Evolutionary conservation across 2,329 filamentous ascomycete species (phyloP).

Genomic region (Cladosporium sp.): DNA sequence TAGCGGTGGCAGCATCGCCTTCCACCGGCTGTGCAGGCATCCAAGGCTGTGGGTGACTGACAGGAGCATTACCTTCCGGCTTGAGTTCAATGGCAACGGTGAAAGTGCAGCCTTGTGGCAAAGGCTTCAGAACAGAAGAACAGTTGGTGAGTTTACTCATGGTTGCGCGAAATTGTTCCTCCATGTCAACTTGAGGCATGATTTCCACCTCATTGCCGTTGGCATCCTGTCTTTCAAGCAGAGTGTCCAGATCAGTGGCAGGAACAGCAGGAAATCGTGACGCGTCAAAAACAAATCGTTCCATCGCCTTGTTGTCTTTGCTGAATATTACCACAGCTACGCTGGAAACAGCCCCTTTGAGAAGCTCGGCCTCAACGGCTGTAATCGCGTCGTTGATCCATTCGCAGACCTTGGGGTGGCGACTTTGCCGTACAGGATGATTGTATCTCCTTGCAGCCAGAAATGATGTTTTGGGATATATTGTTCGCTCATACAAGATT

Average conservation of each 20-base stretch:
- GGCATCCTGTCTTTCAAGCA: constrained; percentile 40
- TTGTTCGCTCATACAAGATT: constrained; percentile 73
- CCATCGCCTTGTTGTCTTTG: constrained; percentile 50
- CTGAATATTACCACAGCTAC: constrained; percentile 56
- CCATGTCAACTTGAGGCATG: constrained; percentile 50
- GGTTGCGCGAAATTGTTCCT: constrained; percentile 68
- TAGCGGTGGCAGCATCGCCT: background rate
- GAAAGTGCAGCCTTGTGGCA: constrained; percentile 67
- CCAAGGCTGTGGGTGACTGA: constrained; percentile 54
- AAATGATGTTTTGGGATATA: constrained; percentile 78
- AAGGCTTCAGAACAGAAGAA: constrained; percentile 51
- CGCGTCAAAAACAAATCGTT: constrained; percentile 60
- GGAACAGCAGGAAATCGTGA: constrained; percentile 50
- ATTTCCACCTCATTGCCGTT: constrained; percentile 23
- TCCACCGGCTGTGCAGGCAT: constrained; percentile 45
- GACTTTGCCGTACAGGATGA: constrained; percentile 76
- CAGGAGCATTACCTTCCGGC: constrained; percentile 44
- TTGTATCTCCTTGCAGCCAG: constrained; percentile 77
- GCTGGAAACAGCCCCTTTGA: constrained; percentile 52
- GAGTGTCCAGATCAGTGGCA: constrained; percentile 45
- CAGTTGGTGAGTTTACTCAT: constrained; percentile 60
- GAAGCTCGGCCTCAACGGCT: constrained; percentile 66
- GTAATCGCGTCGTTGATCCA: constrained; percentile 80
- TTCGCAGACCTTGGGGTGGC: constrained; percentile 77
- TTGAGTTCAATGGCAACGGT: constrained; percentile 71